Base-by-base conservation (phyloP, 2,329 filamentous ascomycete species). In the Coniochaeta sp. region DNA sequence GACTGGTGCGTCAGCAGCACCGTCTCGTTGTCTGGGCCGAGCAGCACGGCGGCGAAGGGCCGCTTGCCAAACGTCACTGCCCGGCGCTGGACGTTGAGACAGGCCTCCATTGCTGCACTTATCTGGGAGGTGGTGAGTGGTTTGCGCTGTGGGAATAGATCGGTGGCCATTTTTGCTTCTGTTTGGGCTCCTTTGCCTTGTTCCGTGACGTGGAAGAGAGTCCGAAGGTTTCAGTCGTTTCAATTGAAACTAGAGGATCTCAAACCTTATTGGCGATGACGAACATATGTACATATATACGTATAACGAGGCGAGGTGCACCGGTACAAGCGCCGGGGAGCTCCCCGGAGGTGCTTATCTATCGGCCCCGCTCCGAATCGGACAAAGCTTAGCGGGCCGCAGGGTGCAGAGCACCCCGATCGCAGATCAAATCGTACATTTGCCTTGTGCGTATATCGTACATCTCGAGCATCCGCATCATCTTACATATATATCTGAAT, bases 11-110 rank as follows among this genome's bases (percentile, higher is more conserved):
- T 74, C 57, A 81, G 70, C 1, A 82, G 69, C 22, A 79, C 70
- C 0, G 77, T 80, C 64, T 73, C 69, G 64, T 82, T 79, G 69
- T 82, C 78, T 0, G 81, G 79, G 0, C 70, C 79, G 1, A 81
- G 66, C 12, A 83, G 72, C 33, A 77, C 72, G 1, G 77, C 79
- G 47, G 60, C 62, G 64, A 82, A 82, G 3, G 80, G 80, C 6
- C 78, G 71, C 67, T 81, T 82, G 58, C 71, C 71, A 63, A 79
- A 76, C 6, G 71, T 71, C 11, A 76, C 73, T 2, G 75, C 79
- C 4, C 74, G 69, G 6, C 68, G 69, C 69, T 82, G 79, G 22
- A 81, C 70, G 4, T 60, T 62, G 17, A 81, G 72, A 61, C 73
- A 76, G 55, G 69, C 68, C 12, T 70, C 64, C 38, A 79, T 70